A percentile compares a stretch with the other conserved stretches of the same genome.
phyloP scores from a whole-genome alignment of 768 basidiomycete species.

The Wakefieldia striispora region DNA sequence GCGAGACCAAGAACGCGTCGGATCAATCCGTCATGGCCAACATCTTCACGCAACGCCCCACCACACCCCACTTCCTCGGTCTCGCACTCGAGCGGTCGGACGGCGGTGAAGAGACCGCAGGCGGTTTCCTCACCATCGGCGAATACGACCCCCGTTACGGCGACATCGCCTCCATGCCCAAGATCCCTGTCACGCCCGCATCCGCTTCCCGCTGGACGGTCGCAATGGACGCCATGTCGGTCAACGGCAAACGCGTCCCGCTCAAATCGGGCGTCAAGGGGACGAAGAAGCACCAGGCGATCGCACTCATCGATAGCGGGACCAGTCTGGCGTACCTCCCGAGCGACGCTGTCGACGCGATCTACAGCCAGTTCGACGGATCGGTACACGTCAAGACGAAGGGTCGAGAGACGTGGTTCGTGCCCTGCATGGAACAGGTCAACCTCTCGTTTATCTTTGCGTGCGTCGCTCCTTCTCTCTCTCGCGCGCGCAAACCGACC shows the following conservation, averaged over 20 bases:
- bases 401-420: conserved; percentile 35
- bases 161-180: conserved; percentile 29
- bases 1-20: conserved; percentile 11
- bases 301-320: conserved; percentile 44
- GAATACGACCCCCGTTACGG: conserved; percentile 38
- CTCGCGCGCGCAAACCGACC: too few species aligned
- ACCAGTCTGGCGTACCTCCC: conserved; percentile 40
- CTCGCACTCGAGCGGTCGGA: conserved; percentile 41
- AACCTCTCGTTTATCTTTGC: conserved; percentile 27
- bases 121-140: conserved; percentile 42
- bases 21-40: conserved; percentile 37
- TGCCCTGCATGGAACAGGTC: conserved; percentile 32
- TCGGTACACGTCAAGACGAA: conserved; percentile 33
- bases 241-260: conserved; percentile 28
- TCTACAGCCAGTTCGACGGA: conserved; percentile 39
- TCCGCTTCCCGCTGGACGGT: conserved; percentile 42
- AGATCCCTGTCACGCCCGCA: conserved; percentile 34
- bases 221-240: conserved; percentile 36
- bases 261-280: conserved; percentile 32
- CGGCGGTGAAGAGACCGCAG: conserved; percentile 39
- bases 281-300: conserved; percentile 30
- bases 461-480: conserved; percentile 1
- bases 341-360: conserved; percentile 31
- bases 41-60: conserved; percentile 36
- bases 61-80: conserved; percentile 39